A percentile compares a stretch with the other conserved stretches of the same genome.
These are phyloP conservation scores for Cruciata laevipes DNA, from an alignment of 257 asterid species.

Conservation along the genomic window DNA sequence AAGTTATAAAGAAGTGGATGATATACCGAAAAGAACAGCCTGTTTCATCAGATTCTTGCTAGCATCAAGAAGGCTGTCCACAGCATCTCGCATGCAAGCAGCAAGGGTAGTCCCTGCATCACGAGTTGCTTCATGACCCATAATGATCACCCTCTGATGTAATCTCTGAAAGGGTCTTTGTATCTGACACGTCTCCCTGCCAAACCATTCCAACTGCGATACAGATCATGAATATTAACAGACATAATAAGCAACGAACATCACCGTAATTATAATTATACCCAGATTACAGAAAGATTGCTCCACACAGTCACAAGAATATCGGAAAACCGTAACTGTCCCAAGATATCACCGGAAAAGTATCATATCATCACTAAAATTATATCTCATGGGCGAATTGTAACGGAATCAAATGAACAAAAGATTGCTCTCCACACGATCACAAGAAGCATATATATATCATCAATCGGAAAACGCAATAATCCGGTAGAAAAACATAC, in stretches of 20 bases:
- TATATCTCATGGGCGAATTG: background rate
- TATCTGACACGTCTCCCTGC: background rate
- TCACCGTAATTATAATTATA: no score
- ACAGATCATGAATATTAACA: background rate
- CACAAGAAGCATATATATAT: background rate
- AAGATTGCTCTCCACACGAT: background rate
- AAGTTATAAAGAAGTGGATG: background rate
- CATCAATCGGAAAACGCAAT: background rate
- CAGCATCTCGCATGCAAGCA: background rate
- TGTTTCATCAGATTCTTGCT: background rate
- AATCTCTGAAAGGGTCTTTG: background rate
- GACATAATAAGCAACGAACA: background rate
- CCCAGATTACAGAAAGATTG: no score
- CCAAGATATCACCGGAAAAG: no score
- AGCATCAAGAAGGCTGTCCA: background rate
- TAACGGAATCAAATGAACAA: no score
- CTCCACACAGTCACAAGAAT: background rate
- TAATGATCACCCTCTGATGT: background rate
- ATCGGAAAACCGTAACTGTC: no score
- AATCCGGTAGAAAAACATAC: background rate
- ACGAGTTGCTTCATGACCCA: background rate
- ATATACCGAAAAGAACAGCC: background rate
- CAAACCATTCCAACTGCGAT: background rate
- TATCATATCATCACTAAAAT: no score
- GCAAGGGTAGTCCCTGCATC: no score